These are phyloP conservation scores for Daucus carota DNA, from an alignment of 129 eudicot species.

Conservation along the genomic window DH1_v3.0 NC_030382.2:56367001-56367500, in stretches of 20 bases:
- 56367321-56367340: neutral
- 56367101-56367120: constrained; percentile 58
- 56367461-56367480: constrained; percentile 49
- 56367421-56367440: constrained; percentile 57
- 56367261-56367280: neutral
- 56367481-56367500: neutral
- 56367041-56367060: constrained; percentile 85
- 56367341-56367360: constrained; percentile 81
- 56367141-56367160: neutral
- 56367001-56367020: constrained; percentile 75
- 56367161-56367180: neutral
- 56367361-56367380: constrained; percentile 87
- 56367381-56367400: constrained; percentile 73
- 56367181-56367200: neutral
- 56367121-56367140: neutral
- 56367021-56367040: constrained; percentile 81
- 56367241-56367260: neutral
- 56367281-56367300: neutral
- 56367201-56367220: neutral
- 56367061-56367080: constrained; percentile 93
- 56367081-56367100: constrained; percentile 88
- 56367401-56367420: constrained; percentile 77
- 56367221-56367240: neutral
- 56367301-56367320: neutral
- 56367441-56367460: constrained; percentile 53